Conservation (phyloP, 2,329 filamentous ascomycete genomes). For the Aspergillus spinulosporus region DNA sequence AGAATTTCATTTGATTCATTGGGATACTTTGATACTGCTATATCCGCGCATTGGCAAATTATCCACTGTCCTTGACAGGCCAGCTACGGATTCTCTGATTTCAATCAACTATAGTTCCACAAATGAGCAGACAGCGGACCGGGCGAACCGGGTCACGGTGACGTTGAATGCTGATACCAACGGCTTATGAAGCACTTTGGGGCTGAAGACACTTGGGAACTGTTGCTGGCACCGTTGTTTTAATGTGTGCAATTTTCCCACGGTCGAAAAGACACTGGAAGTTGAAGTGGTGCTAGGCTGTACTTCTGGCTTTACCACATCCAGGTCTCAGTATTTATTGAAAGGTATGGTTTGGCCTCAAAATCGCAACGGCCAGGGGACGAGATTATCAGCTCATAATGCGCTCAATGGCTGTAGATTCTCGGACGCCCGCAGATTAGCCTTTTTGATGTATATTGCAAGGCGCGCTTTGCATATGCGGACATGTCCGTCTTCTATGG, state of each 20-base stretch:
- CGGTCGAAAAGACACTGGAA: no score
- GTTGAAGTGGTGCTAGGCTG: no score
- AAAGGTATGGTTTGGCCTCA: no score
- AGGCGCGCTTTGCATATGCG: no score
- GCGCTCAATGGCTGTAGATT: background rate
- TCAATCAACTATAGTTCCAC: slow-evolving; percentile 1
- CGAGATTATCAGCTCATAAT: no score
- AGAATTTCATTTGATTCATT: slow-evolving; percentile 23
- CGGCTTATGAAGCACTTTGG: slow-evolving; percentile 19
- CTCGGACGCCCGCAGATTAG: no score
- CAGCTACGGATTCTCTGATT: slow-evolving; percentile 2
- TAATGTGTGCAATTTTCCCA: no score
- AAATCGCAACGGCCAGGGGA: no score
- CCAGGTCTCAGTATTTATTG: background rate
- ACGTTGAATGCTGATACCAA: background rate
- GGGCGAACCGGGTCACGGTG: background rate
- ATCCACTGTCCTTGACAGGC: slow-evolving; percentile 11
- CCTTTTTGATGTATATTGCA: no score
- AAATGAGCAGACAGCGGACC: background rate
- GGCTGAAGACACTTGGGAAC: slow-evolving; percentile 26
- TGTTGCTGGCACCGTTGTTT: no score
- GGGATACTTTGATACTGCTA: slow-evolving; percentile 19
- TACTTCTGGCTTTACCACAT: background rate
- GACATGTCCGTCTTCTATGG: no score
- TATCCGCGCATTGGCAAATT: slow-evolving; percentile 26